These are phyloP conservation scores for Eutrema yunnanense DNA, from an alignment of 345 rosid species.

Conservation along the genomic window DNA sequence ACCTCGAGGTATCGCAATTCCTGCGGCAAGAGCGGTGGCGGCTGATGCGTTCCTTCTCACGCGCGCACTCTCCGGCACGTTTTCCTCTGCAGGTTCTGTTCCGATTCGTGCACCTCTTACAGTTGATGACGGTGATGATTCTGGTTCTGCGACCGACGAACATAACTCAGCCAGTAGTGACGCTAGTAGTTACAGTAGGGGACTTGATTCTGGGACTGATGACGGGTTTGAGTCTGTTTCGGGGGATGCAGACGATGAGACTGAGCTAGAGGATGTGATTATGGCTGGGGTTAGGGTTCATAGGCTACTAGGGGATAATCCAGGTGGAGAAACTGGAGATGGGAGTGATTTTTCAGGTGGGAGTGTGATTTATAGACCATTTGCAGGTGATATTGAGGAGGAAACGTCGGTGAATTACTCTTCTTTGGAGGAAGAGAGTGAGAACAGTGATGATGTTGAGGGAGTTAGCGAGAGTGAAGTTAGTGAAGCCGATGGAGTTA, in stretches of 20 bases:
- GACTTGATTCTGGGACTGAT: slow-evolving; percentile 34
- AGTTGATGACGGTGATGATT: slow-evolving; percentile 37
- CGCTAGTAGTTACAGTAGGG: slow-evolving; percentile 27
- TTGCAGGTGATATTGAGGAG: slow-evolving; percentile 7
- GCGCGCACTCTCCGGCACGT: slow-evolving; percentile 29
- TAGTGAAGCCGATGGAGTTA: slow-evolving; percentile 25
- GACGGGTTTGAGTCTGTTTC: slow-evolving; percentile 48
- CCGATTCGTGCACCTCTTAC: slow-evolving; percentile 75
- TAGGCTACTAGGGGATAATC: slow-evolving; percentile 29
- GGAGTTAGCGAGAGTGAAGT: slow-evolving; percentile 16
- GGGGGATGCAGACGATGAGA: slow-evolving; percentile 38
- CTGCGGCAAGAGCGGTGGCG: slow-evolving; percentile 22
- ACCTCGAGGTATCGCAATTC: slow-evolving; percentile 27
- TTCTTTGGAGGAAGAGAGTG: slow-evolving; percentile 29
- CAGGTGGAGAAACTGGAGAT: slow-evolving; percentile 31
- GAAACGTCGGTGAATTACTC: slow-evolving; percentile 26
- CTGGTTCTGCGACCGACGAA: slow-evolving; percentile 34
- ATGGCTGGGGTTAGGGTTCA: slow-evolving; percentile 16
- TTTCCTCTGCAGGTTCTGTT: slow-evolving; percentile 38
- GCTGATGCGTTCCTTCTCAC: slow-evolving; percentile 12
- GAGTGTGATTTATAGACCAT: slow-evolving; percentile 24
- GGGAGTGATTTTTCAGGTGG: slow-evolving; percentile 21
- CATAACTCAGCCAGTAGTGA: slow-evolving; percentile 18
- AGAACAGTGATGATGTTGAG: slow-evolving; percentile 20
- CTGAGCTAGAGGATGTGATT: slow-evolving; percentile 13